These are phyloP conservation scores for Ogataea siamensis DNA, from an alignment of 805 yeast genomes.

Conservation along the genomic window DNA sequence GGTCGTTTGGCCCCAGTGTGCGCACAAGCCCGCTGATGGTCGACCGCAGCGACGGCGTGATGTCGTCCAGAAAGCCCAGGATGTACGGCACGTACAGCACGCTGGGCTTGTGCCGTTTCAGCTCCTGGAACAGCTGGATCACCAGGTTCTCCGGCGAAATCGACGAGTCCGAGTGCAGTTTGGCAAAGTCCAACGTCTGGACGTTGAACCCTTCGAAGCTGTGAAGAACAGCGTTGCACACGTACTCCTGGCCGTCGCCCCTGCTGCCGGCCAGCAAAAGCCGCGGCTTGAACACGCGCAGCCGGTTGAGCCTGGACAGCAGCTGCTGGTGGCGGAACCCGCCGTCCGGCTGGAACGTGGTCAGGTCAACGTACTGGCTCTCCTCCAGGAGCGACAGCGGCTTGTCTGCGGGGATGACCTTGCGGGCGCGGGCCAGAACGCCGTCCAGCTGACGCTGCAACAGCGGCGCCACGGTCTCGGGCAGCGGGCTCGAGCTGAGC, in stretches of 20 bases:
- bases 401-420: conserved; percentile 59
- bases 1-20: conserved; percentile 67
- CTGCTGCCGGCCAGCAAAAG: conserved; percentile 66
- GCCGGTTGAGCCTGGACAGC: conserved; percentile 34
- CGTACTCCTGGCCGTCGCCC: conserved; percentile 86
- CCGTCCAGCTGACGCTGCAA: conserved; percentile 49
- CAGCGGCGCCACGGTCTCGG: conserved; percentile 66
- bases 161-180: conserved; percentile 73
- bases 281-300: conserved; percentile 81
- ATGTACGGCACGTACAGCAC: conserved; percentile 80
- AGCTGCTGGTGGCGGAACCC: conserved; percentile 71
- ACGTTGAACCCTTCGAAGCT: conserved; percentile 86
- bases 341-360: conserved; percentile 46
- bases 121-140: conserved; percentile 82
- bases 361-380: conserved; percentile 60
- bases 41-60: conserved; percentile 67
- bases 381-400: conserved; percentile 63
- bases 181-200: conserved; percentile 79
- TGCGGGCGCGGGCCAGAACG: conserved; percentile 48
- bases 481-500: conserved; percentile 68
- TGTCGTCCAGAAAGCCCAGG: conserved; percentile 69
- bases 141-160: conserved; percentile 80
- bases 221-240: conserved; percentile 78
- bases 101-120: conserved; percentile 85
- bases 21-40: conserved; percentile 70